Evolutionary conservation across 2,329 filamentous ascomycete species (phyloP), one percentile per base, ranked within the genome.

Genomic region (Pseudogymnoascus sp.): DNA sequence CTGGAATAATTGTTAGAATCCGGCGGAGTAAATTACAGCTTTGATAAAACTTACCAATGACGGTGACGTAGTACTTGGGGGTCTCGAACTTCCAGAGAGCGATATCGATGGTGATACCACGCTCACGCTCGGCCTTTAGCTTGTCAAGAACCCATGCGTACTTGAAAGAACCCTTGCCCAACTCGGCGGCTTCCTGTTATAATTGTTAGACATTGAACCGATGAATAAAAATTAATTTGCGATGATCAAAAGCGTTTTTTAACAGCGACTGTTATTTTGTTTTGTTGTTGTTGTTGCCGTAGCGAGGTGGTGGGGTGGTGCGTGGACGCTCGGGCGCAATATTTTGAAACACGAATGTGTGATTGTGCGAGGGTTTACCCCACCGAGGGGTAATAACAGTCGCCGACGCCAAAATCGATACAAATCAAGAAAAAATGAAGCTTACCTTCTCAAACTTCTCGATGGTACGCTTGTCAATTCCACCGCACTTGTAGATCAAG

Each of bases 401-500:
- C 65, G 68, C 69, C 69, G 70, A 70, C 67, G 59, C 42, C 59
- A 47, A 65, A 60, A 35, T 44, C 25, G 61, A 66, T 64, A 60
- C 21, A 56, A 56, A 56, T 56, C 25, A 56, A 18, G 50, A 12
- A 33, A 56, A 56, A 59, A 63, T 33, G 31, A 59, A 42, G 62
- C 86, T 79, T 82, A 95, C 92, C 91, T 99, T 99, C 92, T 99
- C 94, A 88, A 99, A 99, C 90, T 99, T 99, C 90, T 99, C 94
- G 80, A 99, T 99, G 82, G 93, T 97, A 92, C 94, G 93, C 87
- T 93, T 92, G 91, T 99, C 94, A 78, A 97, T 99, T 91, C 94
- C 94, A 89, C 94, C 94, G 86, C 94, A 97, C 90, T 99, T 93
- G 92, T 97, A 97, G 90, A 99, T 97, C 88, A 99, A 88, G 85